Percentiles rank a stretch among this genome's conserved stretches.
phyloP scores from a whole-genome alignment of 768 basidiomycete species.

The Termitomyces sp. region DNA sequence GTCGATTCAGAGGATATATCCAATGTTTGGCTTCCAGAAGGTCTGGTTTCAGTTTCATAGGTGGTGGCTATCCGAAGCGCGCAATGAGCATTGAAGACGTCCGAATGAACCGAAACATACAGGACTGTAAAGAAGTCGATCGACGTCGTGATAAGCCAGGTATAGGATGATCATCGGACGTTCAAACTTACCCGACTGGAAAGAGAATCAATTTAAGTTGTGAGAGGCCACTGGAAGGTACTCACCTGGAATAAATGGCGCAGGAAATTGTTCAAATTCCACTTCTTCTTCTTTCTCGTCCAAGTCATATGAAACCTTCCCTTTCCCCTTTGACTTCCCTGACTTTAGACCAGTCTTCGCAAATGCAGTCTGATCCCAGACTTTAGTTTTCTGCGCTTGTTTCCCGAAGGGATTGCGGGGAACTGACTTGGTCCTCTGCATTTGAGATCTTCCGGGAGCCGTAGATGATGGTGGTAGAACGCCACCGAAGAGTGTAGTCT shows the following conservation, averaged over 20 bases:
- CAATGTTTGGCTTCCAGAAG: slow-evolving; percentile 79
- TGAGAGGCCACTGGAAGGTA: slow-evolving; percentile 11
- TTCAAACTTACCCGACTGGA: slow-evolving; percentile 49
- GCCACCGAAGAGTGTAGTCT: slow-evolving; percentile 70
- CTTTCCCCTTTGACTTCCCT: slow-evolving; percentile 51
- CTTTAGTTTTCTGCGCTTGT: slow-evolving; percentile 65
- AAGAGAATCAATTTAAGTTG: slow-evolving; percentile 6
- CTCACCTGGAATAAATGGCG: slow-evolving; percentile 69
- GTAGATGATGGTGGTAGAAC: slow-evolving; percentile 34
- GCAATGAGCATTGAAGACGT: background rate
- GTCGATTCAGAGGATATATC: slow-evolving; percentile 87
- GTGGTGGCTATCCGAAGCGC: slow-evolving; percentile 44
- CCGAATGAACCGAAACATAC: slow-evolving; percentile 20
- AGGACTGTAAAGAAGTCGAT: slow-evolving; percentile 18
- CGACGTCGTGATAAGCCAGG: background rate
- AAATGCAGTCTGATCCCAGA: slow-evolving; percentile 90
- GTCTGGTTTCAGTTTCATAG: slow-evolving; percentile 78
- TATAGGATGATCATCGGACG: background rate
- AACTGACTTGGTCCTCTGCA: slow-evolving; percentile 41
- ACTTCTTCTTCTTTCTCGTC: slow-evolving; percentile 58
- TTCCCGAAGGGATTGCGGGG: slow-evolving; percentile 46
- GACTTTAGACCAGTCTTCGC: slow-evolving; percentile 74
- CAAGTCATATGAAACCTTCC: slow-evolving; percentile 39
- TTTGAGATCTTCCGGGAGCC: slow-evolving; percentile 28
- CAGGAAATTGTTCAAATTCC: slow-evolving; percentile 83